Conservation (phyloP, 1,139 yeast species). For the Hansenula sp. region DNA sequence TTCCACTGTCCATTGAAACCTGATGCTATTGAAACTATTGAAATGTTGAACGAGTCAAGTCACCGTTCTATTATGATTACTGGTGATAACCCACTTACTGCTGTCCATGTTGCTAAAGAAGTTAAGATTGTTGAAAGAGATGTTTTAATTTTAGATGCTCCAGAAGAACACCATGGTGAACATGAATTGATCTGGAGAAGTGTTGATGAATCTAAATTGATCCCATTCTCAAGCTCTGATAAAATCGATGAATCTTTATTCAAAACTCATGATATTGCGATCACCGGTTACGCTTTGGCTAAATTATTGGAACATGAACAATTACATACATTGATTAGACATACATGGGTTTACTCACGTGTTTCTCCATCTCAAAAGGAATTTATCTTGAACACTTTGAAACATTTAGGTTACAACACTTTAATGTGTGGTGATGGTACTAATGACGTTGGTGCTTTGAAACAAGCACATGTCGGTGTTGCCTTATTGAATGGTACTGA, state of each 20-base stretch:
- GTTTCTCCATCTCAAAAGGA: conserved; percentile 97
- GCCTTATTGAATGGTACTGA: conserved; percentile 96
- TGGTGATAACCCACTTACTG: conserved; percentile 98
- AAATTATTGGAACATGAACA: conserved; percentile 61
- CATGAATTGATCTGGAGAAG: conserved; percentile 80
- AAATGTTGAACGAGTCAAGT: conserved; percentile 90
- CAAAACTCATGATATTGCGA: conserved; percentile 75
- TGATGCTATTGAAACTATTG: conserved; percentile 87
- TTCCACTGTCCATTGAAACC: conserved; percentile 95
- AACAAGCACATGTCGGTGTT: conserved; percentile 97
- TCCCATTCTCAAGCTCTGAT: conserved; percentile 63
- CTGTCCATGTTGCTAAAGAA: conserved; percentile 95
- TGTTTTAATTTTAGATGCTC: conserved; percentile 81
- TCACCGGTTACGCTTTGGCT: conserved; percentile 87
- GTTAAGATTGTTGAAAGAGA: conserved; percentile 83
- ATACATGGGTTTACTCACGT: conserved; percentile 97
- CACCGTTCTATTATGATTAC: conserved; percentile 98
- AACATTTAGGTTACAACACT: conserved; percentile 87
- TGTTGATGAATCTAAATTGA: conserved; percentile 68
- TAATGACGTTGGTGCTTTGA: conserved; percentile 97
- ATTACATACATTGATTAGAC: conserved; percentile 67
- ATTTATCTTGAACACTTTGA: conserved; percentile 76
- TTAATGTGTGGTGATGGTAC: conserved; percentile 99
- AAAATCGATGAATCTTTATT: conserved; percentile 56
- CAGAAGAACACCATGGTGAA: conserved; percentile 54